Percentiles rank a stretch among this genome's conserved stretches.
Evolutionary conservation across 2,329 filamentous ascomycete species (phyloP).

Genomic region (Plectosphaerella cucumerina): DNA sequence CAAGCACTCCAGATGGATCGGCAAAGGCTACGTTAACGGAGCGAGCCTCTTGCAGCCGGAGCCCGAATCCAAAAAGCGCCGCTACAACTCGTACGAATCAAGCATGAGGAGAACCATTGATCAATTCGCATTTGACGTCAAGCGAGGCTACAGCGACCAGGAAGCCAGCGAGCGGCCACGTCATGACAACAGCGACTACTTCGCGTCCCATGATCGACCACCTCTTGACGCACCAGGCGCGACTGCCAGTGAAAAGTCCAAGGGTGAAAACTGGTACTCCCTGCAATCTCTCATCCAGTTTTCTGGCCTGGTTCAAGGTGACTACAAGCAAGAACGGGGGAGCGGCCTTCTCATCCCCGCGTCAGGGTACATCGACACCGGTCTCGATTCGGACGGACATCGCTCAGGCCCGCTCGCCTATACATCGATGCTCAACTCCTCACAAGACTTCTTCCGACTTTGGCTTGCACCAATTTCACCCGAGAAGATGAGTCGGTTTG

Average conservation of each 20-base stretch:
- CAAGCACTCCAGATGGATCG: neutral
- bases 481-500: neutral
- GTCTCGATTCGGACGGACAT: neutral
- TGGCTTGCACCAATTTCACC: neutral
- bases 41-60: neutral
- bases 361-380: neutral
- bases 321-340: too few species aligned
- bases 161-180: neutral
- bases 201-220: neutral
- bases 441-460: neutral
- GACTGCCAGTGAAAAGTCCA: too few species aligned
- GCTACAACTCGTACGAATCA: too few species aligned
- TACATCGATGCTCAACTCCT: neutral
- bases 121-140: neutral
- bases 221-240: too few species aligned
- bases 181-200: neutral
- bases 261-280: too few species aligned
- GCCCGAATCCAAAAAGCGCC: neutral
- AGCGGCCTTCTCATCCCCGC: neutral
- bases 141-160: neutral
- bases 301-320: too few species aligned
- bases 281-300: too few species aligned
- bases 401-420: neutral
- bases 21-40: neutral
- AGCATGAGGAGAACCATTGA: neutral